Percentiles rank a stretch among this genome's conserved stretches.
Conservation (phyloP, 2,329 filamentous ascomycete genomes). For the Hymenoscyphus infarciens region DNA sequence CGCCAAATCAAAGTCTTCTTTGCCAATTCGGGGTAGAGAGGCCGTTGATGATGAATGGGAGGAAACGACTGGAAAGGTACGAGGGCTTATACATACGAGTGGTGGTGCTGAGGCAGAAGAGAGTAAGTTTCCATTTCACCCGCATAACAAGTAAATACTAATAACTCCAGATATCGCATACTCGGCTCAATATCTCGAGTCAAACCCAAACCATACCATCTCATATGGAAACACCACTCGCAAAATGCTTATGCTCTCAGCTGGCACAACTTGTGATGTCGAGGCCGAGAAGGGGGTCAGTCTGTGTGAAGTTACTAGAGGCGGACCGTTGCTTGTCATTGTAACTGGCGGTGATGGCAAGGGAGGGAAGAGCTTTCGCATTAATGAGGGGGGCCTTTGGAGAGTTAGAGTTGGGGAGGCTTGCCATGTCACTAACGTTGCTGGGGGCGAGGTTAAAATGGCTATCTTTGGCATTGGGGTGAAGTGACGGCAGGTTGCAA, state of each 20-base stretch:
- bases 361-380: conserved; percentile 14
- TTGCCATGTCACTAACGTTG: conserved; percentile 15
- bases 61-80: conserved; percentile 17
- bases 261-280: conserved; percentile 3
- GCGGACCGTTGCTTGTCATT: conserved; percentile 18
- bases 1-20: background rate
- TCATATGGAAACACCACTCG: conserved; percentile 18
- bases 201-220: conserved; percentile 14
- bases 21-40: background rate
- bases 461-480: background rate
- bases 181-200: conserved; percentile 21
- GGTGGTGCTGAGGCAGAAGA: conserved; percentile 22
- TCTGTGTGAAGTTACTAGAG: conserved; percentile 22
- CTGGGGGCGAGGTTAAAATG: background rate
- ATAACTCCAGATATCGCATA: conserved; percentile 25
- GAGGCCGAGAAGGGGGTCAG: background rate
- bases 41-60: conserved; percentile 22
- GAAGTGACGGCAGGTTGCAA: too few relatives aligned
- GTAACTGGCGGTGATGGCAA: conserved; percentile 11
- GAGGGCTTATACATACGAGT: conserved; percentile 12
- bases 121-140: conserved; percentile 19
- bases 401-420: conserved; percentile 19
- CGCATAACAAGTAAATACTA: background rate
- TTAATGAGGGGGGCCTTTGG: conserved; percentile 23
- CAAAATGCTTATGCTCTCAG: conserved; percentile 12